Base-by-base conservation (phyloP, 257 asterid species). In the Gynochthodes officinalis region DNA sequence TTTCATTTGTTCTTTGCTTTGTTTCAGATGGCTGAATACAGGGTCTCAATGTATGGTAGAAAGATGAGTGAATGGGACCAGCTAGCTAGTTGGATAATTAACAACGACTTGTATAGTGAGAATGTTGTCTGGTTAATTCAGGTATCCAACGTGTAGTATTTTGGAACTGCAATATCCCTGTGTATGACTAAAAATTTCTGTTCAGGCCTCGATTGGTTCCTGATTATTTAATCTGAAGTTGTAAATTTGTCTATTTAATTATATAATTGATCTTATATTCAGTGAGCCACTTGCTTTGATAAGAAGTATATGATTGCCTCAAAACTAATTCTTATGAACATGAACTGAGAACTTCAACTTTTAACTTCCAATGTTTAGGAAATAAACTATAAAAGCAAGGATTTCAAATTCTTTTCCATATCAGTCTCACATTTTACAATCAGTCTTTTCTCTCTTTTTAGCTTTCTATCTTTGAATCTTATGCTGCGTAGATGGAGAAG, bases 41-140 rank as follows among this genome's bases (percentile, higher is more conserved):
- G 98, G 78, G 73, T 91, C 53, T 93, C 98, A 32, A 91, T 93
- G 68, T 91, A 93, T 78, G 98, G 98, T 70, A 87, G 98, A 81
- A 93, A 93, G 87, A 87, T 84, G 95, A 91, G 98, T 52, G 98
- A 93, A 82, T 91, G 97, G 98, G 98, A 93, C 79, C 97, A 93
- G 82, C 83, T 91, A 68, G 98, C 97, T 32, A 93, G 98, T 83
- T 93, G 98, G 98, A 90, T 93, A 54, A 90, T 93, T 49, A 93
- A 94, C 77, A 91, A 94, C 79, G 91, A 88, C 74, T 81, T 94
- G 59, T 91, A 89, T 82, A 85, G 93, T 73, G 96, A 91, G 81
- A 94, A 94, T 79, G 97, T 87, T 85, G 99, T 91, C 67, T 94
- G 99, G 99, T 79, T 94, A 84, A 94, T 94, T 80, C 99, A 94